phyloP scores from a whole-genome alignment of 2,329 filamentous ascomycete genomes.

The Lachnellula arida region DNA sequence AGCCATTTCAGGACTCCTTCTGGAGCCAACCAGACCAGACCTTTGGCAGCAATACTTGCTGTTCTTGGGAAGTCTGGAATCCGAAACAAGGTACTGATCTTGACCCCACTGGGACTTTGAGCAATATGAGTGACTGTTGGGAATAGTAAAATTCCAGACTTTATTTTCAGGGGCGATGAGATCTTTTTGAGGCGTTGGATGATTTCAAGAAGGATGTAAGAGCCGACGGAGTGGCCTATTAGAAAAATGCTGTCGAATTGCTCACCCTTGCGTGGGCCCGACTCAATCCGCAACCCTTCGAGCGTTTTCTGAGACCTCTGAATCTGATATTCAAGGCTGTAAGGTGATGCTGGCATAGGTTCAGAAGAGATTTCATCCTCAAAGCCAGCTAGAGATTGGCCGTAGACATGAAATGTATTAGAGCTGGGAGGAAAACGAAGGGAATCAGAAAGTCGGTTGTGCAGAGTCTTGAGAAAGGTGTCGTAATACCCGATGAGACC shows the following conservation, averaged over 20 bases:
- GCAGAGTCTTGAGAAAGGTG: constrained; percentile 58
- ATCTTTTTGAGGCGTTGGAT: constrained; percentile 39
- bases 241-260: constrained; percentile 57
- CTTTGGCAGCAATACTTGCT: constrained; percentile 20
- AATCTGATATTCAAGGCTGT: constrained; percentile 51
- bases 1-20: constrained; percentile 38
- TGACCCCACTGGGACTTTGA: constrained; percentile 53
- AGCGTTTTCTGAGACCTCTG: constrained; percentile 17
- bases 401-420: constrained; percentile 44
- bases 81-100: constrained; percentile 42
- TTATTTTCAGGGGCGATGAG: constrained; percentile 17
- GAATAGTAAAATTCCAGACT: constrained; percentile 61
- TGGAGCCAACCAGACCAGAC: constrained; percentile 41
- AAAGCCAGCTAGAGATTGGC: constrained; percentile 54
- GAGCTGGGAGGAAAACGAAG: constrained; percentile 24
- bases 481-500: constrained; percentile 70
- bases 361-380: constrained; percentile 42
- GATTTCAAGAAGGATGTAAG: constrained; percentile 66
- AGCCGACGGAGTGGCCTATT: constrained; percentile 70
- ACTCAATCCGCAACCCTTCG: constrained; percentile 19
- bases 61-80: constrained; percentile 27
- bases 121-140: constrained; percentile 71
- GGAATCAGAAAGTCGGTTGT: constrained; percentile 45
- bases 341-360: constrained; percentile 36
- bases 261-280: constrained; percentile 30